A percentile compares a stretch with the other conserved stretches of the same genome.
phyloP scores from a whole-genome alignment of 2,329 filamentous ascomycete genomes.

The Ophiostoma montium region DNA sequence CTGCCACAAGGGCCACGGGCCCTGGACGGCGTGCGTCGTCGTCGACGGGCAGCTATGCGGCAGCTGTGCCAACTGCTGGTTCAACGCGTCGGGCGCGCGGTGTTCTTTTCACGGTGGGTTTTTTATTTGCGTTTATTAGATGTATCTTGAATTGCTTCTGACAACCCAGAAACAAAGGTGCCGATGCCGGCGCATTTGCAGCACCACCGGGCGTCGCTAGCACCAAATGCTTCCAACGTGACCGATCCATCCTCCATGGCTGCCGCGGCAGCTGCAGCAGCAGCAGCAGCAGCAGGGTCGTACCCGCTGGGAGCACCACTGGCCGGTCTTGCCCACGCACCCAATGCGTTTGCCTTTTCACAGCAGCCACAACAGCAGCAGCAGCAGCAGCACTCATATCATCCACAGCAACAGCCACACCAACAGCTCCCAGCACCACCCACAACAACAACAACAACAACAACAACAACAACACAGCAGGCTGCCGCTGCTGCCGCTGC shows the following conservation, averaged over 20 bases:
- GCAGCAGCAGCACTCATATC: background rate
- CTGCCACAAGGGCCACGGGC: constrained; percentile 45
- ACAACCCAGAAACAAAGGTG: constrained; percentile 8
- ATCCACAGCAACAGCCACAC: background rate
- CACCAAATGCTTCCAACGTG: constrained; percentile 1
- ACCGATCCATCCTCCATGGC: constrained; percentile 4
- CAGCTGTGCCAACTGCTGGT: constrained; percentile 50
- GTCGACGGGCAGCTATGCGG: constrained; percentile 46
- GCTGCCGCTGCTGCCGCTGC: constrained; percentile 4
- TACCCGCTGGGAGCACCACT: background rate
- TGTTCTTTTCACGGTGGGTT: constrained; percentile 43
- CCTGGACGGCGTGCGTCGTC: constrained; percentile 45
- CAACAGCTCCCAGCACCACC: background rate
- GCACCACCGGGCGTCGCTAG: constrained; percentile 5
- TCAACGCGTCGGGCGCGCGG: constrained; percentile 44
- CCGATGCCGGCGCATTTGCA: constrained; percentile 28
- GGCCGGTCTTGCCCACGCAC: background rate
- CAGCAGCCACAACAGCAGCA: background rate
- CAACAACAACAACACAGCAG: background rate
- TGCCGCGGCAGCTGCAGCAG: background rate
- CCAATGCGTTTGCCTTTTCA: background rate
- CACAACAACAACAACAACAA: background rate
- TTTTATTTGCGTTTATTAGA: no score
- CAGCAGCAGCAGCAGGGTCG: constrained; percentile 4
- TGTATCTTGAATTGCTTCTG: constrained; percentile 12